Evolutionary conservation across 164 flowering plant species (phyloP), one percentile per base, ranked within the genome.

Genomic region (Nymphaea thermarum): DNA sequence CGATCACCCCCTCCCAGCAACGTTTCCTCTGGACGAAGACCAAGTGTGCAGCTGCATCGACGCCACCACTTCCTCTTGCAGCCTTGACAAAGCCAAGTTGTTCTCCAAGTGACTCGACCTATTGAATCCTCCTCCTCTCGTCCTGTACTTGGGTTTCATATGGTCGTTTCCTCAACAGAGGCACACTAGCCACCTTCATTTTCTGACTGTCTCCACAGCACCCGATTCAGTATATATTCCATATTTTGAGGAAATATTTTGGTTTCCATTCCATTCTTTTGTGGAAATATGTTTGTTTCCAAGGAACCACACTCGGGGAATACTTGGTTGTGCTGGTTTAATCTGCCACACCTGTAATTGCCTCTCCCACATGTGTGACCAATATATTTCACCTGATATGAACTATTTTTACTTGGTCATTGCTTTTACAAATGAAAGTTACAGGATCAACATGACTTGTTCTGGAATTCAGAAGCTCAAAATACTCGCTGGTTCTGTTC

Each of bases 11-110:
- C 76, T 95, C 42, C 98, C 99, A 25, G 76, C 70, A 17, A 80
- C 88, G 64, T 91, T 95, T 77, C 99, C 99, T 5, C 83, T 84
- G 73, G 92, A 90, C 42, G 96, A 78, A 68, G 91, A 88, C 44
- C 85, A 78, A 42, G 84, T 90, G 65, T 94, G 97, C 70, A 78
- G 82, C 72, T 91, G 99, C 80, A 82, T 94, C 65, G 76, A 80
- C 72, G 96, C 90, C 71, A 82, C 96, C 51, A 71, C 81, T 44
- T 81, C 97, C 36, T 79, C 84, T 69, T 95, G 99, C 76, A 74
- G 82, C 72, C 72, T 91, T 62, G 82, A 83, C 71, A 77, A 73
- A 67, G 80, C 60, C 66, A 74, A 78, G 74, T 77, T 90, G 7
- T 95, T 91, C 77, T 71, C 96, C 42, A 80, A 78, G 77, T 86